Evolutionary conservation across 2,329 filamentous ascomycete species (phyloP), one percentile per base, ranked within the genome.

Genomic region (Nemania sp.): DNA sequence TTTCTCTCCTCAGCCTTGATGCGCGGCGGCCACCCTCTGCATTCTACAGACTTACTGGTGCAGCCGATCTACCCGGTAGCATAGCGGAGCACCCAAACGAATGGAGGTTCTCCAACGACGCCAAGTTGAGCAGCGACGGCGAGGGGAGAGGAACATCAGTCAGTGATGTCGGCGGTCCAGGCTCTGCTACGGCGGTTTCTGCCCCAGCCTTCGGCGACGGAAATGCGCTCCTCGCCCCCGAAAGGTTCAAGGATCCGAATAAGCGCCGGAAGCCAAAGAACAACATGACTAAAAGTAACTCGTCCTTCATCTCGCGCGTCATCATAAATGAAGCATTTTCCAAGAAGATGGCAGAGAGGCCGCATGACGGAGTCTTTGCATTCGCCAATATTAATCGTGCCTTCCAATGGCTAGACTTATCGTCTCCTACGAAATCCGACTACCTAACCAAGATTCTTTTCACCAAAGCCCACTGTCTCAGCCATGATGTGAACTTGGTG

Each of bases 261-360:
- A 97, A 97, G 78, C 82, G 85, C 69, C 84, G 87, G 67, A 99
- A 99, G 72, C 94, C 94, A 2, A 99, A 97, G 80, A 97, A 93
- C 73, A 97, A 95, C 71, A 94, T 99, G 71, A 86, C 93, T 47
- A 99, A 99, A 78, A 97, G 91, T 75, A 97, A 96, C 72, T 99
- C 94, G 8, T 96, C 93, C 0, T 99, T 97, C 68, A 94, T 99
- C 24, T 97, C 93, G n/a, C 80, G 94, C 49, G 93, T 97, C 26
- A 96, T 97, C 60, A 86, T 91, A 14, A 90, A 96, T 66, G 94
- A 99, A 65, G 80, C 80, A 4, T 73, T 95, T 49, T 80, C 82
- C 19, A 96, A 94, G 73, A 86, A 89, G 60, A 73, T 97, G 59
- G 82, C 84, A 43, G 94, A 97, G 26, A 86, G 90, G 58, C 84